Evolutionary conservation across 2,329 filamentous ascomycete genomes (phyloP).

Genomic region (Cytospora schulzeri): DNA sequence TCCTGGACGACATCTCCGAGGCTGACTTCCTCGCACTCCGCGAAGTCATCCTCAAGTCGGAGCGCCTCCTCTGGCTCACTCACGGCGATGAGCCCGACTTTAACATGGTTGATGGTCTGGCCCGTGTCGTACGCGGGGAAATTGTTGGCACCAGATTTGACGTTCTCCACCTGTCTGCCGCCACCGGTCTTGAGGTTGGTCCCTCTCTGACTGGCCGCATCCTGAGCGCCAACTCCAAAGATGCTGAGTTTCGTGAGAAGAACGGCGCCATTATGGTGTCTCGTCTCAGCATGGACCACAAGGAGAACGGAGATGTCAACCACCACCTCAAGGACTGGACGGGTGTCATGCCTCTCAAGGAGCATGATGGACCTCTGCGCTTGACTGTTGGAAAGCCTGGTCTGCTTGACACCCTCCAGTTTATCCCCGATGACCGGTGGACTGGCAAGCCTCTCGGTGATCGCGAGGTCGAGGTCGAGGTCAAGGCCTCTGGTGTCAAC

Average conservation of each 20-base stretch:
- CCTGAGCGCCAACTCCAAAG: slow-evolving; percentile 19
- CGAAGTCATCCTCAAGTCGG: slow-evolving; percentile 15
- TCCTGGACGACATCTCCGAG: slow-evolving; percentile 21
- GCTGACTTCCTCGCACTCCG: slow-evolving; percentile 18
- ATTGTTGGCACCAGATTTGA: slow-evolving; percentile 19
- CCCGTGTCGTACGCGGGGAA: slow-evolving; percentile 20
- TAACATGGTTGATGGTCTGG: slow-evolving; percentile 22
- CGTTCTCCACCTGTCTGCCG: slow-evolving; percentile 19
- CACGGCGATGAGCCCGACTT: slow-evolving; percentile 23
- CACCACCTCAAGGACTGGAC: slow-evolving; percentile 24
- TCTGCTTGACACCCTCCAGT: slow-evolving; percentile 23
- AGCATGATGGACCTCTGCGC: slow-evolving; percentile 21
- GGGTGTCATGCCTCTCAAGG: slow-evolving; percentile 21
- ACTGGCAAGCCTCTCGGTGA: slow-evolving; percentile 16
- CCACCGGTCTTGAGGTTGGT: slow-evolving; percentile 14
- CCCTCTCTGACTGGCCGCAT: slow-evolving; percentile 16
- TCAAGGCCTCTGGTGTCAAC: slow-evolving; percentile 29
- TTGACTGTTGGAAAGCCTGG: slow-evolving; percentile 24
- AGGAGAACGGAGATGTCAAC: slow-evolving; percentile 21
- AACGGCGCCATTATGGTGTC: slow-evolving; percentile 18
- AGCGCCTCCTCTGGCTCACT: slow-evolving; percentile 23
- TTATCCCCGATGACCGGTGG: slow-evolving; percentile 16
- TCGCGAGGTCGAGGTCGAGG: slow-evolving; percentile 37
- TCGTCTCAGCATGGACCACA: slow-evolving; percentile 18
- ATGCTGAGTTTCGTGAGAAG: slow-evolving; percentile 16